Evolutionary conservation across 331 rosid genomes (phyloP), one percentile per base, ranked within the genome.

Genomic region (Quercus tomentella): DNA sequence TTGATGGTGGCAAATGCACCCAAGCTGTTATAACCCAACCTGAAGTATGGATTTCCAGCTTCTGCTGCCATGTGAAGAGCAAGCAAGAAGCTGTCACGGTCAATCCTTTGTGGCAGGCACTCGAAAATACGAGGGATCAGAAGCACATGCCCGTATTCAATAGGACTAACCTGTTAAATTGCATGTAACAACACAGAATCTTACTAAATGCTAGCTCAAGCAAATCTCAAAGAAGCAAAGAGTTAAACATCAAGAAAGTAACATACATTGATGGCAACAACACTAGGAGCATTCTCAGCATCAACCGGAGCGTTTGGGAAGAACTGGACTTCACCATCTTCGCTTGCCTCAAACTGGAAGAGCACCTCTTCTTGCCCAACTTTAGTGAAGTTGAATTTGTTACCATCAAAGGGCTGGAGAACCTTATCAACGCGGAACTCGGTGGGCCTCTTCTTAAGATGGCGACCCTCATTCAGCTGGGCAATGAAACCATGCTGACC

Each of bases 401-500:
- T 91, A 69, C 81, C 91, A 84, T 96, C 99, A 76, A 90, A 96
- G 55, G 98, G 97, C 83, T 96, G 99, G 35, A 96, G 97, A 37
- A 93, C 99, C 91, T 91, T 96, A 75, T 96, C 99, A 31, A 96
- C 97, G 17, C 91, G 89, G 76, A 96, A 96, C 82, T 96, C 99
- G 1, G 99, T 96, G 31, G 99, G 99, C 56, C 99, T 84, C 89
- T 96, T 96, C 98, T 93, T 96, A 78, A 93, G 93, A 82, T 96
- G 99, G 69, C 99, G 99, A 45, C 99, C 99, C 91, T 96, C 98
- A 1, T 96, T 96, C 82, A 96, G 93, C 92, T 96, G 99, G 51
- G 99, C 99, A 21, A 96, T 81, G 87, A 96, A 96, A 67, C 99
- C 97, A 74, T 68, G 80, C 63, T 84, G 83, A 21, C 99, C 99